These are phyloP conservation scores for Pseudocercospora crystallina DNA, from an alignment of 2,329 filamentous ascomycete species.

Conservation along the genomic window DNA sequence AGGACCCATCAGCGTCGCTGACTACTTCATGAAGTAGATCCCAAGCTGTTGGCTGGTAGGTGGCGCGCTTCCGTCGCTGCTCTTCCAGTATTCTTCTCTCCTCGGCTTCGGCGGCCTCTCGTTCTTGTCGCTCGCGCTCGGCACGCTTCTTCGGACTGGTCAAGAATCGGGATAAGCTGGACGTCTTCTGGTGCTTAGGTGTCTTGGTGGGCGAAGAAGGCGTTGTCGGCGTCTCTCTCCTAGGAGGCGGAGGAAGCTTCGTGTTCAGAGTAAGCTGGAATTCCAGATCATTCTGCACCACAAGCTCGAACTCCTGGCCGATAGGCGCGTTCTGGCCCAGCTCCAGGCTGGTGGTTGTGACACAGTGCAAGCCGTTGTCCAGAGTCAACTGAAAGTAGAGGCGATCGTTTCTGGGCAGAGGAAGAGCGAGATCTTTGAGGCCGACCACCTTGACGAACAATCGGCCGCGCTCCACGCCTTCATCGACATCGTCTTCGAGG, in stretches of 20 bases:
- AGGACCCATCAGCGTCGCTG: conserved; percentile 83
- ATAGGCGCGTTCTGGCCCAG: conserved; percentile 89
- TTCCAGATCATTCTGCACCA: conserved; percentile 95
- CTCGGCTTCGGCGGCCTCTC: conserved; percentile 72
- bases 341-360: conserved; percentile 94
- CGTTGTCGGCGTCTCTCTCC: conserved; percentile 42
- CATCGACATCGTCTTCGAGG: conserved; percentile 58
- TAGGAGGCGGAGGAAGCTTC: conserved; percentile 66
- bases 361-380: conserved; percentile 97
- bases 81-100: conserved; percentile 41
- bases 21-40: conserved; percentile 84
- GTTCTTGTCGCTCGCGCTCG: conserved; percentile 81
- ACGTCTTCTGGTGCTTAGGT: conserved; percentile 69
- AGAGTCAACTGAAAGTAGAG: conserved; percentile 94
- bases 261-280: conserved; percentile 97
- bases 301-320: conserved; percentile 95
- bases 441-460: conserved; percentile 99
- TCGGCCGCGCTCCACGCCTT: conserved; percentile 82
- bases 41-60: conserved; percentile 71
- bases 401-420: conserved; percentile 83
- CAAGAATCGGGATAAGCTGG: conserved; percentile 87
- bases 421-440: conserved; percentile 91
- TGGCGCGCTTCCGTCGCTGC: conserved; percentile 56
- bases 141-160: conserved; percentile 95
- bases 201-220: conserved; percentile 62